phyloP scores from a whole-genome alignment of 2,329 filamentous ascomycete species.

The Ophiocordyceps camponoti-leonardi region DNA sequence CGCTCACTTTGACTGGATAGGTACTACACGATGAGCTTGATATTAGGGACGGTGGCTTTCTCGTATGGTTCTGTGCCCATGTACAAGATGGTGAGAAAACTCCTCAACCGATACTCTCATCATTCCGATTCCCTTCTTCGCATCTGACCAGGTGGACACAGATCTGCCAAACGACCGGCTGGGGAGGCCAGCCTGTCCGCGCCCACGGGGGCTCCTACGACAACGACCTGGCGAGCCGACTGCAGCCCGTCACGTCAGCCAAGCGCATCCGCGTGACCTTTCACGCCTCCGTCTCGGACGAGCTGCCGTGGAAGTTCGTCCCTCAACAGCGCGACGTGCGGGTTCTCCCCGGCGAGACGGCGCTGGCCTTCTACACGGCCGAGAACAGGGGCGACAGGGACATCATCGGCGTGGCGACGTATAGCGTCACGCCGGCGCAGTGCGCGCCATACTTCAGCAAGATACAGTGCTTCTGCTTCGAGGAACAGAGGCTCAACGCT shows the following conservation, averaged over 20 bases:
- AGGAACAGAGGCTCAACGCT: constrained; percentile 85
- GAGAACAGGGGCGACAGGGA: constrained; percentile 81
- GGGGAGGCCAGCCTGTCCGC: constrained; percentile 83
- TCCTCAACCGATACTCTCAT: background rate
- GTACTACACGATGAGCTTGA: constrained; percentile 61
- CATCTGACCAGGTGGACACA: background rate
- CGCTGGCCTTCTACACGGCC: constrained; percentile 91
- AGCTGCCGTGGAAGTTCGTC: constrained; percentile 92
- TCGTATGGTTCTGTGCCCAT: constrained; percentile 73
- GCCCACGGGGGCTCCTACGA: constrained; percentile 42
- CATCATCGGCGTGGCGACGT: constrained; percentile 95
- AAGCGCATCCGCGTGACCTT: constrained; percentile 90
- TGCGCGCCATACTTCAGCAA: constrained; percentile 97
- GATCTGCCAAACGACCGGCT: constrained; percentile 77
- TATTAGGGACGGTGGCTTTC: constrained; percentile 62
- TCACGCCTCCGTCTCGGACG: constrained; percentile 85
- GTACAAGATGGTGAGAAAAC: constrained; percentile 60
- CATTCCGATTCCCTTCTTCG: background rate
- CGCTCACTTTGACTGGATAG: constrained; percentile 19
- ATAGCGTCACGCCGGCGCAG: constrained; percentile 90
- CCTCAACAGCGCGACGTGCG: constrained; percentile 94
- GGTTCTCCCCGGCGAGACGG: constrained; percentile 89
- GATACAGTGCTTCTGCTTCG: constrained; percentile 99
- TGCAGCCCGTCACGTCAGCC: constrained; percentile 64
- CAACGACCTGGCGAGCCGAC: constrained; percentile 53